These are phyloP conservation scores for Chytriomyces confervae DNA, from an alignment of 192 early-diverging fungal genomes.

Conservation along the genomic window DNA sequence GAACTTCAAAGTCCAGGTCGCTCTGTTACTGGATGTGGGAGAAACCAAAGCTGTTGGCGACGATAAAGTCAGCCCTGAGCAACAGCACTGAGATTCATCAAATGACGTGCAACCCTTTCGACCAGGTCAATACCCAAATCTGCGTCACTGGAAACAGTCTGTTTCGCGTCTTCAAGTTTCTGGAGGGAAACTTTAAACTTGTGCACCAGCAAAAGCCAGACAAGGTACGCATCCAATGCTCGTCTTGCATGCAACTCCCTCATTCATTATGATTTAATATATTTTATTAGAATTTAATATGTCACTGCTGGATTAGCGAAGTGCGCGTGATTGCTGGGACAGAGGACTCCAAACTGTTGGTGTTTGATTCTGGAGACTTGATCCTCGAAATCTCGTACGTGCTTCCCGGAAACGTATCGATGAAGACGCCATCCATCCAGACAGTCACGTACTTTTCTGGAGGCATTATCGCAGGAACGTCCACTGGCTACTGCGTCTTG, in stretches of 20 bases:
- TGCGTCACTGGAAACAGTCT: conserved; percentile 54
- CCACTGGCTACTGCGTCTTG: conserved; percentile 46
- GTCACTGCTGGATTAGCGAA: conserved; percentile 58
- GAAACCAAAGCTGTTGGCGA: conserved; percentile 52
- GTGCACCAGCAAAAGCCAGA: conserved; percentile 54
- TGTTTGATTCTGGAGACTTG: conserved; percentile 62
- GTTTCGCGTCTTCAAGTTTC: conserved; percentile 51
- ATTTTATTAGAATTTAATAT: conserved; percentile 51
- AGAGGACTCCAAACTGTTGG: conserved; percentile 54
- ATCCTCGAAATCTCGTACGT: conserved; percentile 49
- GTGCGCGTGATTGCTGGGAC: conserved; percentile 56
- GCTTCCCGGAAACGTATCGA: conserved; percentile 23
- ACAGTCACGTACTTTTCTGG: conserved; percentile 43
- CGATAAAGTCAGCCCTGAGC: conserved; percentile 45
- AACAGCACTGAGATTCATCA: conserved; percentile 49
- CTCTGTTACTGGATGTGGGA: conserved; percentile 61
- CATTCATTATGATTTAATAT: conserved; percentile 1
- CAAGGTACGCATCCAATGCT: conserved; percentile 38
- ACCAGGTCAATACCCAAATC: conserved; percentile 49
- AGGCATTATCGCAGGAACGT: conserved; percentile 54
- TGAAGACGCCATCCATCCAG: conserved; percentile 44
- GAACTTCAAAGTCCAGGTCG: conserved; percentile 31
- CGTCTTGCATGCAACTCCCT: background rate
- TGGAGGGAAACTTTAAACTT: conserved; percentile 56
- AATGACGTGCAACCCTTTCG: conserved; percentile 58